These are phyloP conservation scores for Mycena floridula DNA, from an alignment of 768 basidiomycete species.

Conservation along the genomic window DNA sequence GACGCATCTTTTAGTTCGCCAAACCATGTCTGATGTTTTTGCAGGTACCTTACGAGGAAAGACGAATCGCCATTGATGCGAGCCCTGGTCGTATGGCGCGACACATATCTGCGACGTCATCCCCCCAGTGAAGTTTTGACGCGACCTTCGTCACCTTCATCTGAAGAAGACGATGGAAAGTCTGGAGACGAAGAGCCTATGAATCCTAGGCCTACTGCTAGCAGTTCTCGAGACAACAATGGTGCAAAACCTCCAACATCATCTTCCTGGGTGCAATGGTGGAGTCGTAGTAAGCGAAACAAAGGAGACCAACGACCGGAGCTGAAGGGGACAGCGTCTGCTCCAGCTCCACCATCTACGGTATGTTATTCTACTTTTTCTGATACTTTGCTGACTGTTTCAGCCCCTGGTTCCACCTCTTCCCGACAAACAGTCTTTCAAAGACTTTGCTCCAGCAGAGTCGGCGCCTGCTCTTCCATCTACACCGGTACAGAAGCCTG, in stretches of 20 bases:
- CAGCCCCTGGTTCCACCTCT: too few species aligned
- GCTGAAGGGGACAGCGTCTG: constrained; percentile 21
- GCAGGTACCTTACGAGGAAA: constrained; percentile 70
- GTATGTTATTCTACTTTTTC: not conserved
- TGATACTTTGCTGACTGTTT: too few species aligned
- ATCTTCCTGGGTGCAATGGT: constrained; percentile 82
- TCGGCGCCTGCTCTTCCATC: constrained; percentile 42
- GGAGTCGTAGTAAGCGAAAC: constrained; percentile 55
- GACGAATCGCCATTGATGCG: constrained; percentile 74
- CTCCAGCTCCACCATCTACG: constrained; percentile 9
- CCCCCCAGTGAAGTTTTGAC: constrained; percentile 18
- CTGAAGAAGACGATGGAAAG: constrained; percentile 24
- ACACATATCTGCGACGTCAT: constrained; percentile 27
- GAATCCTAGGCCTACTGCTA: constrained; percentile 25
- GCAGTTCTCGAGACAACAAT: too few species aligned
- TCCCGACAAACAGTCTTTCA: too few species aligned
- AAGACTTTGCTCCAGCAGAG: constrained; percentile 10
- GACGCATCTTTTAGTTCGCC: constrained; percentile 18
- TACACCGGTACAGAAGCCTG: constrained; percentile 34
- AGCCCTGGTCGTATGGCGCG: constrained; percentile 68
- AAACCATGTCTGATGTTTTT: not conserved
- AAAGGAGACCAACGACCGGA: constrained; percentile 13
- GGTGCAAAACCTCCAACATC: constrained; percentile 44
- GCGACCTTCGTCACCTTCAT: constrained; percentile 29
- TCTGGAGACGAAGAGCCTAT: constrained; percentile 33